Conservation (phyloP, 441 rosid species). For the Arabidopsis hybrid region DNA sequence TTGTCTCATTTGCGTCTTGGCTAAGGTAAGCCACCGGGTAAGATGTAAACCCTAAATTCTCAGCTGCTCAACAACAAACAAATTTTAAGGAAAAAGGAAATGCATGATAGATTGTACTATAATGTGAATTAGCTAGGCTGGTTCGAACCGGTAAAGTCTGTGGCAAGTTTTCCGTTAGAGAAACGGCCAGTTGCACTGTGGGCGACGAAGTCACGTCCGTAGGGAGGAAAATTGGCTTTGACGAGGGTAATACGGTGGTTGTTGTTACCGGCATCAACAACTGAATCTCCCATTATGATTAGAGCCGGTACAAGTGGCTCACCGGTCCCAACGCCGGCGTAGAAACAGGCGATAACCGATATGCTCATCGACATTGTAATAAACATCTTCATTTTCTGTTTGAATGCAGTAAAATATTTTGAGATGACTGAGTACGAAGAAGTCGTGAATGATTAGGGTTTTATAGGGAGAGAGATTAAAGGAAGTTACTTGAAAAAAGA, state of each 20-base stretch:
- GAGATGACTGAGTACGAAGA: not conserved
- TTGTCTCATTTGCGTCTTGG: slow-evolving; percentile 68
- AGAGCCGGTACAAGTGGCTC: slow-evolving; percentile 81
- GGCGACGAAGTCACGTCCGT: slow-evolving; percentile 80
- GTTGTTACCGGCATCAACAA: slow-evolving; percentile 87
- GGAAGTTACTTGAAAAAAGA: slow-evolving; percentile 1
- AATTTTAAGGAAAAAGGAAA: not conserved
- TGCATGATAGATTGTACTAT: slow-evolving; percentile 2
- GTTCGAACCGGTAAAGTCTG: slow-evolving; percentile 72
- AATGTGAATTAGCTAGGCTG: not conserved
- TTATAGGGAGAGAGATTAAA: slow-evolving; percentile 17
- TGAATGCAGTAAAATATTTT: slow-evolving; percentile 6
- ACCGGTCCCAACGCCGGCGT: slow-evolving; percentile 31
- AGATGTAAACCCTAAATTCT: slow-evolving; percentile 76
- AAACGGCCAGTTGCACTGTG: slow-evolving; percentile 92
- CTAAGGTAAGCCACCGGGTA: slow-evolving; percentile 86
- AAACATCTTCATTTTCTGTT: slow-evolving; percentile 15
- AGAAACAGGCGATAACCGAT: slow-evolving; percentile 17
- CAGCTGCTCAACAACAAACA: slow-evolving; percentile 62
- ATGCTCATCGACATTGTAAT: not conserved
- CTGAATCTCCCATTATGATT: slow-evolving; percentile 87
- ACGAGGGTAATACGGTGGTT: slow-evolving; percentile 64
- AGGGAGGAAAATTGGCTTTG: slow-evolving; percentile 91
- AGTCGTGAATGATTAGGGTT: slow-evolving; percentile 23
- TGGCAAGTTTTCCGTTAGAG: slow-evolving; percentile 87